Conservation (phyloP, 2,329 filamentous ascomycete genomes). For the Daldinia sp. region DNA sequence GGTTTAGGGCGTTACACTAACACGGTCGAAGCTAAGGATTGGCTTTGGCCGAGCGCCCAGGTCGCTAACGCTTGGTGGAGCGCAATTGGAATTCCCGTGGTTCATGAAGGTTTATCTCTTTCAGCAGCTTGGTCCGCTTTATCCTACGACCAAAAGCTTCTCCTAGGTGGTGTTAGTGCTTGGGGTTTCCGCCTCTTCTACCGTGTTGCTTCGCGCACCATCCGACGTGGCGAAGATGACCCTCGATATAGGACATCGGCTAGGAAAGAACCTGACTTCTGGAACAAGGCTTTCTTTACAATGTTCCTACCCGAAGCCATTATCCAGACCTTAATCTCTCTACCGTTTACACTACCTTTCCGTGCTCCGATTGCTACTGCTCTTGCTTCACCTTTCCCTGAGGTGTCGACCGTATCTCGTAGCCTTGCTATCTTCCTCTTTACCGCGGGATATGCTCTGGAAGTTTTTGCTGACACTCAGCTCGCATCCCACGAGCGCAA, state of each 20-base stretch:
- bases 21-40: conserved; percentile 68
- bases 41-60: conserved; percentile 63
- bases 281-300: conserved; percentile 63
- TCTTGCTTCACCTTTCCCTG: conserved; percentile 46
- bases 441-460: conserved; percentile 62
- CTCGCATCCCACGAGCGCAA: conserved; percentile 59
- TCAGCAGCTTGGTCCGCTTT: conserved; percentile 56
- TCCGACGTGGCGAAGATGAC: conserved; percentile 62
- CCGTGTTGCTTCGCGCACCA: conserved; percentile 58
- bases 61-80: conserved; percentile 68
- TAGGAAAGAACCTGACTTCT: conserved; percentile 63
- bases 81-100: conserved; percentile 61
- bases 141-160: conserved; percentile 62
- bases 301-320: conserved; percentile 65
- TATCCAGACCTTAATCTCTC: conserved; percentile 63
- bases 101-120: conserved; percentile 55
- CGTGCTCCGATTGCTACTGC: conserved; percentile 51
- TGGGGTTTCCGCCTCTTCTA: conserved; percentile 67
- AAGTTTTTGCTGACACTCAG: conserved; percentile 65
- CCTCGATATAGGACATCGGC: conserved; percentile 58
- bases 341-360: conserved; percentile 66
- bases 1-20: conserved; percentile 59
- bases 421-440: conserved; percentile 63
- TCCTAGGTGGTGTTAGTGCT: conserved; percentile 63
- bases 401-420: conserved; percentile 44